Evolutionary conservation across 1,139 yeast species (phyloP).

Genomic region (Nakaseomyces kungkrabaensis): DNA sequence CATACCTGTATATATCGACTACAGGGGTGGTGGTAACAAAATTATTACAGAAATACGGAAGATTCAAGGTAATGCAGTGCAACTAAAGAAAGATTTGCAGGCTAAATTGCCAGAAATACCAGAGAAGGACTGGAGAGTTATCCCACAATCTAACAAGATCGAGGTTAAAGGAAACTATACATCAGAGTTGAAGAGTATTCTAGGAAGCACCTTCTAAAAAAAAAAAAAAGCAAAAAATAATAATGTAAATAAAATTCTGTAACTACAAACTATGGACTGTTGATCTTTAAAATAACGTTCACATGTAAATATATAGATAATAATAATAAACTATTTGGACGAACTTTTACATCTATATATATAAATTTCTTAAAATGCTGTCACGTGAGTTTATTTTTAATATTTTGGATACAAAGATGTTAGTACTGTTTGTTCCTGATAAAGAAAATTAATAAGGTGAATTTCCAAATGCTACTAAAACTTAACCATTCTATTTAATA

Average conservation of each 20-base stretch:
- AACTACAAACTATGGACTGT: too few relatives aligned
- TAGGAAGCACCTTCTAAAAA: conserved; percentile 17
- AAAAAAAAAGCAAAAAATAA: too few relatives aligned
- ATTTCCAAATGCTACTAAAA: too few relatives aligned
- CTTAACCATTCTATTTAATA: too few relatives aligned
- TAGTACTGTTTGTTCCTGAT: too few relatives aligned
- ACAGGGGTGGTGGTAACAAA: conserved; percentile 36
- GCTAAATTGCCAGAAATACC: conserved; percentile 37
- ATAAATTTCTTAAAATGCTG: too few relatives aligned
- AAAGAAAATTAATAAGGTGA: too few relatives aligned
- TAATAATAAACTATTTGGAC: neutral
- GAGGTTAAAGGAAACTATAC: conserved; percentile 54
- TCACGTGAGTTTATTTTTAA: too few relatives aligned
- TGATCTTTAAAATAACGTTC: neutral
- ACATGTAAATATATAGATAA: neutral
- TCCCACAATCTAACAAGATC: conserved; percentile 32
- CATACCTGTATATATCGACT: conserved; percentile 59
- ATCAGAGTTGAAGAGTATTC: conserved; percentile 32
- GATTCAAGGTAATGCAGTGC: conserved; percentile 49
- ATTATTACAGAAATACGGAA: conserved; percentile 54
- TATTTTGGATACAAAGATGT: too few relatives aligned
- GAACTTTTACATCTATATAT: too few relatives aligned
- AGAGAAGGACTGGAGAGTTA: conserved; percentile 35
- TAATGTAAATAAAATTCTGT: too few relatives aligned
- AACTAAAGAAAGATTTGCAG: conserved; percentile 51